phyloP scores from a whole-genome alignment of 1,284 basidiomycete species.

The Exobasidium cylindrosporum region DNA sequence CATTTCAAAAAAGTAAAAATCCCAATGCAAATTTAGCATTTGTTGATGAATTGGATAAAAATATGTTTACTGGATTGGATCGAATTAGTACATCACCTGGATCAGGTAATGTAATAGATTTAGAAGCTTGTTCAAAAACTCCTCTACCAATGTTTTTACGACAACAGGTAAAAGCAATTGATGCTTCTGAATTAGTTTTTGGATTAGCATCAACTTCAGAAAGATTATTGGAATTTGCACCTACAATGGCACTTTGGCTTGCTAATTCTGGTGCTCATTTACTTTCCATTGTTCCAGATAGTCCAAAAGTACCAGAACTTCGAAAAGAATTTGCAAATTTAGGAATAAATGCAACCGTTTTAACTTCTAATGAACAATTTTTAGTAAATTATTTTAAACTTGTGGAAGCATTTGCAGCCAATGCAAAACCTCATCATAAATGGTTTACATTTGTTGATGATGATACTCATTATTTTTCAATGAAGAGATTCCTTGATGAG shows the following conservation, averaged over 20 bases:
- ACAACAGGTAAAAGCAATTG: neutral
- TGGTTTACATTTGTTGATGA: slow-evolving; percentile 14
- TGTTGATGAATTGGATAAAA: neutral
- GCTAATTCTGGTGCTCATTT: slow-evolving; percentile 7
- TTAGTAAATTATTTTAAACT: slow-evolving; percentile 12
- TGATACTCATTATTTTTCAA: slow-evolving; percentile 14
- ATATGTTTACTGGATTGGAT: neutral
- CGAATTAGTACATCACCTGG: neutral
- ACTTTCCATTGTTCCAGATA: slow-evolving; percentile 8
- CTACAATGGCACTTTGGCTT: slow-evolving; percentile 3
- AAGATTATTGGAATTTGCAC: slow-evolving; percentile 10
- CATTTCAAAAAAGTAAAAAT: neutral
- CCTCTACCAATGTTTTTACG: neutral
- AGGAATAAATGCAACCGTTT: slow-evolving; percentile 6
- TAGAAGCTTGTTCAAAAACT: neutral
- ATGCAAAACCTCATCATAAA: neutral
- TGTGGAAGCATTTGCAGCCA: neutral
- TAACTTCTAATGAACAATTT: slow-evolving; percentile 9
- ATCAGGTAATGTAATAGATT: neutral
- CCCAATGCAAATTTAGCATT: neutral
- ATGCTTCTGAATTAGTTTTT: slow-evolving; percentile 3
- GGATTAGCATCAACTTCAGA: slow-evolving; percentile 10
- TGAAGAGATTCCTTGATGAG: slow-evolving; percentile 3
- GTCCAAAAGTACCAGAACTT: neutral
- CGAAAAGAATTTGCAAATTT: neutral